Base-by-base conservation (phyloP, 75 land plant species). In the Pinus tabuliformis region DNA sequence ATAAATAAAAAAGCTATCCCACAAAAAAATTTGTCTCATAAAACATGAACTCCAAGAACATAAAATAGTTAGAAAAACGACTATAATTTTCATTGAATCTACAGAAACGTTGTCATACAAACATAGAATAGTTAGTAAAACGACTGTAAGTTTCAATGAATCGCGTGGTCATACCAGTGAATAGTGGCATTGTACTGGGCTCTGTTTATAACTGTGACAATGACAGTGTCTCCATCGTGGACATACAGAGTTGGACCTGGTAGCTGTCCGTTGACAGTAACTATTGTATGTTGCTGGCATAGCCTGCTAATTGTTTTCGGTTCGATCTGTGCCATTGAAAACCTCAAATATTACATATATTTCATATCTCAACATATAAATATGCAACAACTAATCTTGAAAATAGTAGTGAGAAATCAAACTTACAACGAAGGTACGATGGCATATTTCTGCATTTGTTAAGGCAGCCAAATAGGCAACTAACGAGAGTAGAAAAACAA, bases 171-270 rank as follows among this genome's bases (percentile, higher is more conserved):
- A 12, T 71, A 79, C 81, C 81, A 79, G 28, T 79, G 81, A 13
- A 79, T 57, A 16, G 81, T 75, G 65, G 59, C 39, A 37, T 79
- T 62, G 30, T 75, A 77, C 45, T 24, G 64, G 24, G 77, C 78
- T 58, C 39, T 79, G 79, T 79, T 79, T 24, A 45, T 45, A 54
- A 56, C 56, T 26, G 76, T 79, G 1, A 79, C 59, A 26, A 79
- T 42, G 26, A 79, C 52, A 17, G 45, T 76, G 81, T 79, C 79
- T 9, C 80, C 81, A 56, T 61, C 37, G 24, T 22, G 57, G 5
- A 60, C 78, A 59, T 58, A 24, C 20, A 79, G 21, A 6, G 63
- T 76, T 42, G 81, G 81, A 20, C 81, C 81, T n/a, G 79, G 81
- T 17, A 74, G 28, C 37, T 74, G 36, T 52, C 81, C 79, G 16